phyloP scores from a whole-genome alignment of 441 rosid genomes.

The Adansonia rubrostipa region DNA sequence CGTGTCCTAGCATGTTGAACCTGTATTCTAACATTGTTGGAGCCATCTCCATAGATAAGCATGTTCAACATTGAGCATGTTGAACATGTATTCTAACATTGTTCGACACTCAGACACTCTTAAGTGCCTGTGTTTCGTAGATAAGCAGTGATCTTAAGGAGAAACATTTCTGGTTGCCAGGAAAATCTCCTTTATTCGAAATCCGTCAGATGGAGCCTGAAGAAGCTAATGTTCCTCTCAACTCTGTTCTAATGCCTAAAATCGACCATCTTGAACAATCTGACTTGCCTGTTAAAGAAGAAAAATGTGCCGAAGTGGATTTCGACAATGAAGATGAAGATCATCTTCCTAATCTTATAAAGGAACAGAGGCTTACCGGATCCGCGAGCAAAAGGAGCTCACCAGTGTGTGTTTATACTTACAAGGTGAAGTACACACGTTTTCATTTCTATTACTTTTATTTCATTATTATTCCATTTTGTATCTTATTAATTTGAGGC shows the following conservation, averaged over 20 bases:
- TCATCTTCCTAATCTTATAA: slow-evolving; percentile 38
- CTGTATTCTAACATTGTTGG: no score
- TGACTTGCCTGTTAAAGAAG: slow-evolving; percentile 36
- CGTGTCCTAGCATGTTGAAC: no score
- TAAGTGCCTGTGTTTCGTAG: background rate
- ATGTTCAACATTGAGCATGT: no score
- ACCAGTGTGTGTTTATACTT: slow-evolving; percentile 68
- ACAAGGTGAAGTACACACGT: slow-evolving; percentile 54
- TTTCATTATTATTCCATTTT: background rate
- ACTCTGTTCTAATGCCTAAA: slow-evolving; percentile 39
- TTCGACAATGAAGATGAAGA: slow-evolving; percentile 64
- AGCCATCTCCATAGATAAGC: no score
- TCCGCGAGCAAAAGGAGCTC: slow-evolving; percentile 48
- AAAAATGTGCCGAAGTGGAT: slow-evolving; percentile 41
- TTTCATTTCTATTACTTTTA: slow-evolving; percentile 8
- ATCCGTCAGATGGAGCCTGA: slow-evolving; percentile 65
- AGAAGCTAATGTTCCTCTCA: slow-evolving; percentile 42
- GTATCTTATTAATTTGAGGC: background rate
- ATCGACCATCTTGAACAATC: slow-evolving; percentile 47
- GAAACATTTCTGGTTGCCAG: slow-evolving; percentile 41
- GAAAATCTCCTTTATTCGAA: slow-evolving; percentile 80
- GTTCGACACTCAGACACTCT: no score
- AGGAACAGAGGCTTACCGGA: slow-evolving; percentile 38
- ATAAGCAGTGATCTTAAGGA: background rate
- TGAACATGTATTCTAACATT: no score